A percentile compares a stretch with the other conserved stretches of the same genome.
phyloP scores from a whole-genome alignment of 2,329 filamentous ascomycete genomes.

The Rhexocercosporidium sp. region DNA sequence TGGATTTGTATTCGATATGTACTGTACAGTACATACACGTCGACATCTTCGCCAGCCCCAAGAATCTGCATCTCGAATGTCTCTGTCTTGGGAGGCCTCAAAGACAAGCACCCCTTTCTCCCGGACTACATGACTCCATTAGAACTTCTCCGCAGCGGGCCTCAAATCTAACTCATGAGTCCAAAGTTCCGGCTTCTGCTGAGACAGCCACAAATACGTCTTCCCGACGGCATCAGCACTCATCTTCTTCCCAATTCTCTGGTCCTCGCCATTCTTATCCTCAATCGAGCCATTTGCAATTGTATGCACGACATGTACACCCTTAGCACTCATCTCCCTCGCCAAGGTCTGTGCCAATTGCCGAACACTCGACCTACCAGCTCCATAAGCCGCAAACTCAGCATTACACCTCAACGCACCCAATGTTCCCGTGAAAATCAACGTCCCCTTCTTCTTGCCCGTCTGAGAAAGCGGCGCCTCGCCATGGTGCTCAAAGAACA shows the following conservation, averaged over 20 bases:
- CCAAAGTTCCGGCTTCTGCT: slow-evolving; percentile 52
- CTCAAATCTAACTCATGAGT: slow-evolving; percentile 58
- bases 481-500: slow-evolving; percentile 58
- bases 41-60: too few relatives aligned
- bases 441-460: slow-evolving; percentile 58
- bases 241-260: slow-evolving; percentile 57
- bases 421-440: slow-evolving; percentile 62
- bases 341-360: slow-evolving; percentile 61
- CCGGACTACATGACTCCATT: neutral
- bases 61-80: too few relatives aligned
- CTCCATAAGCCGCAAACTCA: slow-evolving; percentile 60
- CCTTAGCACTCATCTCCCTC: slow-evolving; percentile 60
- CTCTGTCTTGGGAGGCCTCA: too few relatives aligned
- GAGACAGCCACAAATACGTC: slow-evolving; percentile 57
- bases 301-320: slow-evolving; percentile 63
- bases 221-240: slow-evolving; percentile 62
- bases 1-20: too few relatives aligned
- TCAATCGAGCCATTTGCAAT: slow-evolving; percentile 61
- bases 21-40: too few relatives aligned
- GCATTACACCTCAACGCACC: slow-evolving; percentile 59
- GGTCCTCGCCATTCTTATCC: slow-evolving; percentile 54
- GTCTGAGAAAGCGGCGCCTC: slow-evolving; percentile 49
- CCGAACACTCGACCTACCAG: slow-evolving; percentile 55
- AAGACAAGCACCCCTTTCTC: neutral
- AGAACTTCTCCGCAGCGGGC: slow-evolving; percentile 54